Conservation (phyloP, 192 early-diverging fungal species). For the Coemansia sp. region DNA sequence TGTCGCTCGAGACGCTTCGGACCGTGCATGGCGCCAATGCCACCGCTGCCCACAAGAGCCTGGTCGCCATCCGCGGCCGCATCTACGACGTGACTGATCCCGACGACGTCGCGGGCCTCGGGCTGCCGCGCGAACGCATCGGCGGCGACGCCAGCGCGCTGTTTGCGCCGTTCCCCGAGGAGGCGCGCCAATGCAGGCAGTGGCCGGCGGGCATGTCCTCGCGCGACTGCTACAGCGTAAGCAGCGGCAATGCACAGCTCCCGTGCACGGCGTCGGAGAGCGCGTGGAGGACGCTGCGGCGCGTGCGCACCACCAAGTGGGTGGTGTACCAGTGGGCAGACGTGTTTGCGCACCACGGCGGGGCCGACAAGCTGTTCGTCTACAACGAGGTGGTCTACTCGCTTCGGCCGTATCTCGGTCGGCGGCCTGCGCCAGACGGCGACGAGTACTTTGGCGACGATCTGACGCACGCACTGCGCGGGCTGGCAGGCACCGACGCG, state of each 20-base stretch:
- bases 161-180: constrained; percentile 47
- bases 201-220: constrained; percentile 39
- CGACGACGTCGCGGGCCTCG: constrained; percentile 1
- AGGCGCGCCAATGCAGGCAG: constrained; percentile 16
- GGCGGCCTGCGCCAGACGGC: constrained; percentile 48
- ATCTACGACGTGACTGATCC: constrained; percentile 34
- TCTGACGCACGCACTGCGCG: constrained; percentile 11
- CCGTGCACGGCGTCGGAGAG: constrained; percentile 21
- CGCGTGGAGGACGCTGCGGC: constrained; percentile 26
- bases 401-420: constrained; percentile 59
- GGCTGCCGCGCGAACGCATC: constrained; percentile 17
- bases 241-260: constrained; percentile 9
- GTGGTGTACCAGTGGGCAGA: constrained; percentile 69
- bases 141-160: constrained; percentile 58
- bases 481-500: constrained; percentile 53
- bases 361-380: constrained; percentile 56
- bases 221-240: constrained; percentile 31
- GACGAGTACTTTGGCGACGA: constrained; percentile 55
- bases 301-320: constrained; percentile 38
- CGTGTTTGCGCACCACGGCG: constrained; percentile 46
- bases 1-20: constrained; percentile 24
- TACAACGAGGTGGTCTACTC: constrained; percentile 74
- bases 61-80: constrained; percentile 35
- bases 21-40: constrained; percentile 19
- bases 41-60: not conserved